Percentiles rank a stretch among this genome's conserved stretches.
Conservation (phyloP, 2,329 filamentous ascomycete genomes). For the Periglandula ipomoeae region DNA sequence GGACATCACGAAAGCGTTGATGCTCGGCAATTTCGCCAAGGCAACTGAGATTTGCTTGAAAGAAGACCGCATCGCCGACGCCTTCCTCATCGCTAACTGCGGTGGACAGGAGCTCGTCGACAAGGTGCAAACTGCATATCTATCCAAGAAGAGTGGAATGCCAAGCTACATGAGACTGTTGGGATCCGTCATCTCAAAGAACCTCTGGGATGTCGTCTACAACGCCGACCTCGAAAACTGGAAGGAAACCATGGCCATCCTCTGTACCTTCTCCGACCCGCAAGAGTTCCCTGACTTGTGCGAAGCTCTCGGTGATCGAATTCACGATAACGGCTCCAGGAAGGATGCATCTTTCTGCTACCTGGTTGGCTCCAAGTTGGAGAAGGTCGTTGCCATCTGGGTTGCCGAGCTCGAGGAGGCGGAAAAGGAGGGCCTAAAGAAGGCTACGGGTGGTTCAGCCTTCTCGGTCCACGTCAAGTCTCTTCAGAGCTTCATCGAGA, state of each 20-base stretch:
- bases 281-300: slow-evolving; percentile 90
- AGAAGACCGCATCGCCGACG: slow-evolving; percentile 86
- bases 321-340: slow-evolving; percentile 66
- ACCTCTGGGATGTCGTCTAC: slow-evolving; percentile 95
- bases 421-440: slow-evolving; percentile 65
- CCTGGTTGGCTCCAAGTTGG: slow-evolving; percentile 87
- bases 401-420: slow-evolving; percentile 78
- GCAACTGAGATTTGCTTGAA: slow-evolving; percentile 83
- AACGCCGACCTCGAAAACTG: slow-evolving; percentile 88
- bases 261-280: slow-evolving; percentile 91
- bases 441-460: slow-evolving; percentile 61
- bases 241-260: slow-evolving; percentile 93
- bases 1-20: slow-evolving; percentile 75
- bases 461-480: slow-evolving; percentile 88
- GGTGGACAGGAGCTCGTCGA: slow-evolving; percentile 89
- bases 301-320: slow-evolving; percentile 85
- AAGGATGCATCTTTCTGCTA: slow-evolving; percentile 97
- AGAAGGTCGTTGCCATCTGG: slow-evolving; percentile 96
- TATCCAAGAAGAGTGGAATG: slow-evolving; percentile 69
- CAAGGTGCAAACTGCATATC: slow-evolving; percentile 86
- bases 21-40: slow-evolving; percentile 84
- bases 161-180: slow-evolving; percentile 90
- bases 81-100: slow-evolving; percentile 96
- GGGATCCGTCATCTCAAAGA: slow-evolving; percentile 88
- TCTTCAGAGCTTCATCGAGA: slow-evolving; percentile 92